phyloP scores from a whole-genome alignment of 1,284 basidiomycete species.

The Cryptococcus jaspeensis region DNA sequence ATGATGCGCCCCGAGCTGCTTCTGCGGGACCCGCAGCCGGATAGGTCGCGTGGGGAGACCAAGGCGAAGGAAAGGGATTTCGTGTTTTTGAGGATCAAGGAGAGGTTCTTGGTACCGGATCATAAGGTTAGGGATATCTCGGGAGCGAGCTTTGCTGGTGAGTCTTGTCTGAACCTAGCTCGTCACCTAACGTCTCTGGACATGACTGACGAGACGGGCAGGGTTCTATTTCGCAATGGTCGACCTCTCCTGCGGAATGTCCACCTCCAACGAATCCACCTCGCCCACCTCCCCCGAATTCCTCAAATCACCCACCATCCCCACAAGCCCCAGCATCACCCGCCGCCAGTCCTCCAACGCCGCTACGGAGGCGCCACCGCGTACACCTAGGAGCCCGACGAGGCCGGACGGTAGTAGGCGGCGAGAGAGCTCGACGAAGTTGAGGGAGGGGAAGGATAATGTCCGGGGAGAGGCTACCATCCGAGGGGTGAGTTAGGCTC shows the following conservation, averaged over 20 bases:
- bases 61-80: conserved; percentile 49
- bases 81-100: conserved; percentile 94
- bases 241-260: conserved; percentile 44
- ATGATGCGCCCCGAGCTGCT: conserved; percentile 71
- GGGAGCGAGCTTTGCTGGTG: conserved; percentile 92
- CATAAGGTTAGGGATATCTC: conserved; percentile 90
- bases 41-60: conserved; percentile 28
- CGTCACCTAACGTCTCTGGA: neutral
- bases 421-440: conserved; percentile 21
- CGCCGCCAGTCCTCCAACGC: conserved; percentile 20
- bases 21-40: conserved; percentile 58
- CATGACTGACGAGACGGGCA: conserved; percentile 34
- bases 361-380: too few relatives aligned
- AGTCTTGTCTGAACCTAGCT: conserved; percentile 29
- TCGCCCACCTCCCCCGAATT: conserved; percentile 26
- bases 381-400: conserved; percentile 10
- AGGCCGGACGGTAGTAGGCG: conserved; percentile 20
- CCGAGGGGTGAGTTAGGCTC: conserved; percentile 33
- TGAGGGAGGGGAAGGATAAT: conserved; percentile 10
- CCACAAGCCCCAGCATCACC: conserved; percentile 4
- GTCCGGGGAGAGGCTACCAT: conserved; percentile 39
- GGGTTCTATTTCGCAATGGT: conserved; percentile 73
- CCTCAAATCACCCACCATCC: conserved; percentile 12
- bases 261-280: conserved; percentile 37
- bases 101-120: conserved; percentile 90